Percentiles rank a stretch among this genome's conserved stretches.
phyloP scores from a whole-genome alignment of 2,329 filamentous ascomycete species.

The Herpotrichia juniperi region DNA sequence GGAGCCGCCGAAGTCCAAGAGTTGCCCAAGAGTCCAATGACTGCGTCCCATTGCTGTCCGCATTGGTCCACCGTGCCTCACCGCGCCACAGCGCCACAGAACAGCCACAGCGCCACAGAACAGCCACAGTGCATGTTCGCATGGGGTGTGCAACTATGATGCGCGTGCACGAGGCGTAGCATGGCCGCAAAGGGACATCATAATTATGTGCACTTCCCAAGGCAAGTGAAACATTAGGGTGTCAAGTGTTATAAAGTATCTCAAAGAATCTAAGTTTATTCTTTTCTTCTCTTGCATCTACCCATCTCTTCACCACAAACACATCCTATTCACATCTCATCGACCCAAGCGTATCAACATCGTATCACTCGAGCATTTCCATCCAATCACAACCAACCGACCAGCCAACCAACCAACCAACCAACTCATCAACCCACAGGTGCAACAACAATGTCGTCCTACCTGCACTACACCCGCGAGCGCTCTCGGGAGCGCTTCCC shows the following conservation, averaged over 20 bases:
- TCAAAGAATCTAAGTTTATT: not conserved
- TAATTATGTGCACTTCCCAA: conserved; percentile 12
- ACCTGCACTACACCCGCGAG: conserved; percentile 21
- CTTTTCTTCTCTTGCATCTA: conserved; percentile 1
- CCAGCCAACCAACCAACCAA: conserved; percentile 3
- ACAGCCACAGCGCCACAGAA: conserved; percentile 16
- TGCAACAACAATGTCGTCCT: conserved; percentile 31
- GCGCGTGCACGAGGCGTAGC: conserved; percentile 10
- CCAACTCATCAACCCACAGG: no score
- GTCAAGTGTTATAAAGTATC: conserved; percentile 4
- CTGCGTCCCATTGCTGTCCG: conserved; percentile 1
- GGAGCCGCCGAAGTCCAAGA: conserved; percentile 13
- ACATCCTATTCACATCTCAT: not conserved
- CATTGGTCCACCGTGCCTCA: no score
- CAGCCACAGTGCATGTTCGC: conserved; percentile 10
- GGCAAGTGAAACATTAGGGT: conserved; percentile 15
- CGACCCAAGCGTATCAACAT: not conserved
- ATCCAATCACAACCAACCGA: conserved; percentile 4
- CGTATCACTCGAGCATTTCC: not conserved
- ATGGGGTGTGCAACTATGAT: not conserved
- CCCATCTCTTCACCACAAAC: conserved; percentile 1
- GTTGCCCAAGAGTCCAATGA: conserved; percentile 14
- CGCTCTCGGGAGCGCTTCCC: conserved; percentile 28
- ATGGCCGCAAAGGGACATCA: not conserved
- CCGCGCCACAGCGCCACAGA: conserved; percentile 16